These are phyloP conservation scores for Apiotrichum domesticum DNA, from an alignment of 1,284 basidiomycete genomes.

Conservation along the genomic window DNA sequence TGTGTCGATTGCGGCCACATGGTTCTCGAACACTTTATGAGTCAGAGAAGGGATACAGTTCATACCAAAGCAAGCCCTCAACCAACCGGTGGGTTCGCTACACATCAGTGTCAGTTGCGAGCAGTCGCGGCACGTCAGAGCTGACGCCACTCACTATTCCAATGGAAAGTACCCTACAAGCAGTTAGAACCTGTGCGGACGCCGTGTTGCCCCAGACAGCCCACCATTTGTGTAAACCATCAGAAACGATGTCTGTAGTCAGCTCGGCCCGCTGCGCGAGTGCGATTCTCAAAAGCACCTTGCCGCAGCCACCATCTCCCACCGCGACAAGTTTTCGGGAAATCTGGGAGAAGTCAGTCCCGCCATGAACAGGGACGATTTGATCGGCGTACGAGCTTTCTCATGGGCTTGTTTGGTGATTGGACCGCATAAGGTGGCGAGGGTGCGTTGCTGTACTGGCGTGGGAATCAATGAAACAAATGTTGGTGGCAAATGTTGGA, in stretches of 20 bases:
- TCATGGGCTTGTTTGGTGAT: too few relatives aligned
- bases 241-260: slow-evolving; percentile 62
- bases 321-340: slow-evolving; percentile 65
- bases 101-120: background rate
- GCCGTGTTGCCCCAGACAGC: slow-evolving; percentile 12
- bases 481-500: too few relatives aligned
- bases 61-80: slow-evolving; percentile 10
- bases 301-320: slow-evolving; percentile 87
- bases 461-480: too few relatives aligned
- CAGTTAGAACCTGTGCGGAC: slow-evolving; percentile 1
- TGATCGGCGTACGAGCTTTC: too few relatives aligned
- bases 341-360: background rate
- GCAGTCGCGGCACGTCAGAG: background rate
- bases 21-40: slow-evolving; percentile 70
- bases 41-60: slow-evolving; percentile 12
- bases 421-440: too few relatives aligned
- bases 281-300: slow-evolving; percentile 31
- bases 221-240: slow-evolving; percentile 47
- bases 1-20: slow-evolving; percentile 75
- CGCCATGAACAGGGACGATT: too few relatives aligned
- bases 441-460: too few relatives aligned
- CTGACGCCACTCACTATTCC: slow-evolving; percentile 27
- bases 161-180: slow-evolving; percentile 39
- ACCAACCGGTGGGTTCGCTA: slow-evolving; percentile 69
- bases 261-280: background rate